Base-by-base conservation (phyloP, 2,329 filamentous ascomycete species). In the Cercospora janseana region DNA sequence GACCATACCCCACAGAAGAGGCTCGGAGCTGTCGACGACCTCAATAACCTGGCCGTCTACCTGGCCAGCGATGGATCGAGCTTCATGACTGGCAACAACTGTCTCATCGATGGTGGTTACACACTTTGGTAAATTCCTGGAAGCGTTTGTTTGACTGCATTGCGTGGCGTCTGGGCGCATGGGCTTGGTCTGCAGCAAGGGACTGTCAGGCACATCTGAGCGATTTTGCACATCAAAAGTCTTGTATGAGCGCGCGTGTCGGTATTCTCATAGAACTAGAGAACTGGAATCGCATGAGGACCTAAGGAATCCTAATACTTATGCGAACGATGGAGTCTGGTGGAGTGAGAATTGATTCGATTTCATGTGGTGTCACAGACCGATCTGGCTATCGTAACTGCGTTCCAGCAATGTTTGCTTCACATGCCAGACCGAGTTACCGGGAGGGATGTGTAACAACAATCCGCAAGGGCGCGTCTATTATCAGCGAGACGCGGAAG, bases 71-170 rank as follows among this genome's bases (percentile, higher is more conserved):
- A 89, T 64, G 79, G 85, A 6, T 85, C 81, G 31, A 73, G 75
- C 60, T 91, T 87, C 75, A 87, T 90, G 85, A 91, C 87, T 27
- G 87, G 87, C 45, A 78, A 79, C 66, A 86, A 89, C 73, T 78
- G 84, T 69, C 72, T 83, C 65, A 86, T 86, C 55, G 85, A 88
- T 63, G 84, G 83, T 62, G 83, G 83, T 41, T 86, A 86, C 74
- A 82, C 80, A 35, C 77, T 81, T 62, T 82, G 67, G 68, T 70
- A 65, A 52, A 55, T 23, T 31, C 21, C 26, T 13, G 3, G 9
- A 16, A 37, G 29, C 13, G 18, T 40, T 46, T 13, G 23, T 37
- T 47, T 21, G 34, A 16, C 23, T 20, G 32, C 29, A 46, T 43
- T 40, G 55, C 52, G 46, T 52, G 54, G 51, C 51, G 54, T 56